Base-by-base conservation (phyloP, 2,329 filamentous ascomycete species). In the Thelonectria olida region DNA sequence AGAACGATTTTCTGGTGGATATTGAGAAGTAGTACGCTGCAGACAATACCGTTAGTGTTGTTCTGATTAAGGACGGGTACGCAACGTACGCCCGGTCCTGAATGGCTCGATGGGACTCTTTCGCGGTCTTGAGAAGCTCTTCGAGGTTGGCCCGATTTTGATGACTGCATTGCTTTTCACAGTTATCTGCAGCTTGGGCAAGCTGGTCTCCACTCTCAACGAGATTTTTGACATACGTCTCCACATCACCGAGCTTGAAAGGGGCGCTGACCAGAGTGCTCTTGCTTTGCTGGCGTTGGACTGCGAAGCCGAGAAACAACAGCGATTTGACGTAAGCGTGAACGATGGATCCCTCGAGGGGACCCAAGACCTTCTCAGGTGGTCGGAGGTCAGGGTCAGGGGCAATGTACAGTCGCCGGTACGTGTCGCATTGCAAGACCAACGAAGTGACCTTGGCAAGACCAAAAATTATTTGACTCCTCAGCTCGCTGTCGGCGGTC, bases 261-360 rank as follows among this genome's bases (percentile, higher is more conserved):
- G 34, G 34, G 34, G 34, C 34, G 27, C 27, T 12, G 7, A 31
- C 7, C 7, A 7, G 7, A 7, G 12, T 38, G 34, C 34, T n/a
- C 34, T 38, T 38, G 34, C 34, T 38, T 38, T n/a, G 15, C 15
- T 38, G 34, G 34, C 34, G 34, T 38, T 38, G 34, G 34, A 38
- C 34, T 8, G 25, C 23, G 12, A 56, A 56, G 7, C 25, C 45
- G 20, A 56, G 44, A 36, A 56, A 50, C 15, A 27, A 13, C 3
- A 49, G 36, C 5, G 44, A 23, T 6, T 23, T 22, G 5, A 10
- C 17, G 27, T 50, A 56, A 17, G 19, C 36, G 27, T 50, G 31
- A n/a, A 76, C 28, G 52, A 71, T 22, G 39, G 74, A 41, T 15
- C 67, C 5, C 71, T 75, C n/a, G 57, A 73, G 25, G 57, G 53